A percentile compares a stretch with the other conserved stretches of the same genome.
Evolutionary conservation across 2,329 filamentous ascomycete genomes (phyloP).

Genomic region (Cladosporium sp.): DNA sequence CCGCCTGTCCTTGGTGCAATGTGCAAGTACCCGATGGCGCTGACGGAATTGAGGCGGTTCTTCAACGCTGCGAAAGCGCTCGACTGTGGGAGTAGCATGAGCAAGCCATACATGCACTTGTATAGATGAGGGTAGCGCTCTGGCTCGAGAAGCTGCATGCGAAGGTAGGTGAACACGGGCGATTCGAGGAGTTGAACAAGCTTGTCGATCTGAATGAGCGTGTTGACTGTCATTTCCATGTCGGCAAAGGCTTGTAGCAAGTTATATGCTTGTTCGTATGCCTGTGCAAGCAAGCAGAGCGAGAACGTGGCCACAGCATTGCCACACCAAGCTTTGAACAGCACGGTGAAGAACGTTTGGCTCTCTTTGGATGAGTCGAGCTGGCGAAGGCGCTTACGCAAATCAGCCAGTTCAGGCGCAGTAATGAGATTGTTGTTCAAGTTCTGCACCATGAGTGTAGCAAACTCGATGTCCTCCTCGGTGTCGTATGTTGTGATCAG

Average conservation of each 20-base stretch:
- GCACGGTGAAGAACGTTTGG: constrained; percentile 88
- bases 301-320: constrained; percentile 98
- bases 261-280: constrained; percentile 97
- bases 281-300: constrained; percentile 89
- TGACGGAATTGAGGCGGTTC: constrained; percentile 94
- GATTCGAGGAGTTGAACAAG: constrained; percentile 95
- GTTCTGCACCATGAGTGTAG: constrained; percentile 99
- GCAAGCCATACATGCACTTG: constrained; percentile 93
- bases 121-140: constrained; percentile 94
- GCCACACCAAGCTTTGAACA: constrained; percentile 97
- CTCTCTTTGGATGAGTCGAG: constrained; percentile 89
- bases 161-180: constrained; percentile 95
- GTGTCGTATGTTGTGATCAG: constrained; percentile 36
- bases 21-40: constrained; percentile 93
- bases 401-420: constrained; percentile 86
- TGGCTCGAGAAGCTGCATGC: constrained; percentile 90
- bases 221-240: constrained; percentile 97
- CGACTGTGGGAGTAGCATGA: constrained; percentile 98
- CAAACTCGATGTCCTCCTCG: constrained; percentile 83
- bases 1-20: constrained; percentile 62
- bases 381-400: constrained; percentile 86
- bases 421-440: constrained; percentile 99
- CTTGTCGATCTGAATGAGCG: constrained; percentile 98
- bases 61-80: constrained; percentile 96
- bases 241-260: constrained; percentile 97